phyloP scores from a whole-genome alignment of 2,329 filamentous ascomycete genomes.

The Sporothrix pseudoabietina region DNA sequence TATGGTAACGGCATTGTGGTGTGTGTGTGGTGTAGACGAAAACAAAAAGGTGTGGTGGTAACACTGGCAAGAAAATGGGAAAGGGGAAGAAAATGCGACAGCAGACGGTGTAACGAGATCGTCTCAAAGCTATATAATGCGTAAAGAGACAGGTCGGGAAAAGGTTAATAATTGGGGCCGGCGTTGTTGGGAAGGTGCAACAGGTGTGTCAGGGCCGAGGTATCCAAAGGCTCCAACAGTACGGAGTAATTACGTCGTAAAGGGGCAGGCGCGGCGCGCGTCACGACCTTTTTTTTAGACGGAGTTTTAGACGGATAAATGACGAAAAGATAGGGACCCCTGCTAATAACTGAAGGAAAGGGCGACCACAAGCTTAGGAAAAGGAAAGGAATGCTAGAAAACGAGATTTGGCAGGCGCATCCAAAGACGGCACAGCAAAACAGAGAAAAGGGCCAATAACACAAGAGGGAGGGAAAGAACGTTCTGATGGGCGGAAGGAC shows the following conservation, averaged over 20 bases:
- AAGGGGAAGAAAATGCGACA: background rate
- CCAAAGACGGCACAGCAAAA: background rate
- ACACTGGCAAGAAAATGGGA: background rate
- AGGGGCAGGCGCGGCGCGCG: slow-evolving; percentile 13
- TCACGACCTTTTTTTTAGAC: background rate
- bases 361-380: background rate
- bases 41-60: background rate
- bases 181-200: background rate
- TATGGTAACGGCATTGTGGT: slow-evolving; percentile 25
- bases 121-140: background rate
- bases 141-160: background rate
- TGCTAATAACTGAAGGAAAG: background rate
- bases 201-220: slow-evolving; percentile 11
- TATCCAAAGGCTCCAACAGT: background rate
- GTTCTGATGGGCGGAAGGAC: background rate
- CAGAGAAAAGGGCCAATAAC: background rate
- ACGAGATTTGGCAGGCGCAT: background rate
- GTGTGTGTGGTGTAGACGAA: background rate
- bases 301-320: background rate
- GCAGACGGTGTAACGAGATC: background rate
- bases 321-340: background rate
- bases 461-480: background rate
- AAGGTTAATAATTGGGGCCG: slow-evolving; percentile 16
- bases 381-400: background rate
- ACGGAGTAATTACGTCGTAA: background rate